Evolutionary conservation across 2,329 filamentous ascomycete genomes (phyloP).

Genomic region (Verruconis gallopava): DNA sequence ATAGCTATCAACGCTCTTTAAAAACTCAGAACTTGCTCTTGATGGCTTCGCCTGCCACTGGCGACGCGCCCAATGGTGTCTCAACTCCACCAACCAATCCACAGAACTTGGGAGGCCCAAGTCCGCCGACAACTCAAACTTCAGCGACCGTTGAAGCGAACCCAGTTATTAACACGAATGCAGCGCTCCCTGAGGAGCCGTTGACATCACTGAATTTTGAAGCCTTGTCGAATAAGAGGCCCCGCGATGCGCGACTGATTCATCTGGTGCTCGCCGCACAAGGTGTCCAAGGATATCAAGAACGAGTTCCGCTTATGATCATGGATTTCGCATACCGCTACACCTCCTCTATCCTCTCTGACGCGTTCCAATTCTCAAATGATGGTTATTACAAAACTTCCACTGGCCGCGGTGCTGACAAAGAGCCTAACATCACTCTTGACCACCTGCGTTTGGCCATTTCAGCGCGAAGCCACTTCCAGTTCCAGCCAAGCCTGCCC

Average conservation of each 20-base stretch:
- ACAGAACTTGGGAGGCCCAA: constrained; percentile 16
- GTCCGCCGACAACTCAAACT: constrained; percentile 13
- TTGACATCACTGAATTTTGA: constrained; percentile 21
- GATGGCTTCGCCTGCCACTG: constrained; percentile 27
- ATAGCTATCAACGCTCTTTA: no score
- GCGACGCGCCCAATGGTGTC: constrained; percentile 24
- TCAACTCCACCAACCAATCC: constrained; percentile 24
- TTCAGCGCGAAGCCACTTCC: constrained; percentile 51
- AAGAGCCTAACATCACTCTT: constrained; percentile 5
- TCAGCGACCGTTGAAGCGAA: constrained; percentile 6
- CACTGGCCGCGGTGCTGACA: constrained; percentile 1
- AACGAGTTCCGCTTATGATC: constrained; percentile 68
- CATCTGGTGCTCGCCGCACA: constrained; percentile 69
- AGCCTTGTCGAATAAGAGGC: constrained; percentile 22
- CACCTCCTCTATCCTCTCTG: constrained; percentile 56
- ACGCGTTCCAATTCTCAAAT: constrained; percentile 54
- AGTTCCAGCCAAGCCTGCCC: constrained; percentile 42
- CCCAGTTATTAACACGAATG: constrained; percentile 10
- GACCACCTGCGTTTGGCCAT: constrained; percentile 53
- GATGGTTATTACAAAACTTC: constrained; percentile 46
- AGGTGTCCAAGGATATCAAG: constrained; percentile 67
- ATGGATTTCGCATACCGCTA: constrained; percentile 82
- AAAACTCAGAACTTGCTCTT: no score
- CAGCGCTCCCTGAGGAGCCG: constrained; percentile 18
- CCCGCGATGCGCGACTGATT: constrained; percentile 66